Conservation (phyloP, 345 rosid species). For the Populus ilicifolia region DNA sequence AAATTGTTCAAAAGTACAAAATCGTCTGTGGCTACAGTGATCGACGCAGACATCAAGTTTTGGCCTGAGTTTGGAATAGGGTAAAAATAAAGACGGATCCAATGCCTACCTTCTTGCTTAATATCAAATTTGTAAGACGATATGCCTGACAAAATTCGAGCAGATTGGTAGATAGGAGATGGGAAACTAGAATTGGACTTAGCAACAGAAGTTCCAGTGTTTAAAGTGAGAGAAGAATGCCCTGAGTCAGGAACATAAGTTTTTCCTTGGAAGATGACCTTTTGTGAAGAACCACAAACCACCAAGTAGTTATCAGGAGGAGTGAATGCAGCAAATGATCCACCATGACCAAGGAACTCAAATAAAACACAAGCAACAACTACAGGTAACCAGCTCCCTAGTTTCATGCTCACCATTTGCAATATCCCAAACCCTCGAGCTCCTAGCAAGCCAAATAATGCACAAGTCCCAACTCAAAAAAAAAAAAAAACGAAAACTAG, state of each 20-base stretch:
- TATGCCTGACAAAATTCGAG: constrained; percentile 66
- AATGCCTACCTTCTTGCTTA: constrained; percentile 69
- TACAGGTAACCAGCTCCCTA: constrained; percentile 26
- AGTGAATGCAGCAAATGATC: constrained; percentile 43
- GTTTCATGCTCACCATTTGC: constrained; percentile 43
- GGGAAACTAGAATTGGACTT: constrained; percentile 46
- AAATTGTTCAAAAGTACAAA: constrained; percentile 86
- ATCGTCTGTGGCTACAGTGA: constrained; percentile 66
- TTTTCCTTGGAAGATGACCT: constrained; percentile 61
- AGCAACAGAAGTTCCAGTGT: constrained; percentile 49
- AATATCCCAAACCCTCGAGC: constrained; percentile 23
- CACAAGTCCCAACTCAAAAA: constrained; percentile 13
- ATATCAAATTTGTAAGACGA: constrained; percentile 74
- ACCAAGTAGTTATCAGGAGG: constrained; percentile 80
- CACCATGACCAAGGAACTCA: constrained; percentile 32
- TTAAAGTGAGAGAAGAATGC: constrained; percentile 53
- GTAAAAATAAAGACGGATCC: constrained; percentile 93
- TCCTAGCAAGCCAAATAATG: constrained; percentile 5
- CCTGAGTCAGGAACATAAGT: constrained; percentile 71
- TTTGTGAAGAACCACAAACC: constrained; percentile 76
- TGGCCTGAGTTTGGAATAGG: constrained; percentile 53
- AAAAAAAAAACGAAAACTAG: background rate
- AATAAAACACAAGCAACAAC: constrained; percentile 38
- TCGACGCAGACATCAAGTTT: constrained; percentile 52
- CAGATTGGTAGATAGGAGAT: constrained; percentile 65